These are phyloP conservation scores for Pichia exigua DNA, from an alignment of 805 yeast species.

Conservation along the genomic window DNA sequence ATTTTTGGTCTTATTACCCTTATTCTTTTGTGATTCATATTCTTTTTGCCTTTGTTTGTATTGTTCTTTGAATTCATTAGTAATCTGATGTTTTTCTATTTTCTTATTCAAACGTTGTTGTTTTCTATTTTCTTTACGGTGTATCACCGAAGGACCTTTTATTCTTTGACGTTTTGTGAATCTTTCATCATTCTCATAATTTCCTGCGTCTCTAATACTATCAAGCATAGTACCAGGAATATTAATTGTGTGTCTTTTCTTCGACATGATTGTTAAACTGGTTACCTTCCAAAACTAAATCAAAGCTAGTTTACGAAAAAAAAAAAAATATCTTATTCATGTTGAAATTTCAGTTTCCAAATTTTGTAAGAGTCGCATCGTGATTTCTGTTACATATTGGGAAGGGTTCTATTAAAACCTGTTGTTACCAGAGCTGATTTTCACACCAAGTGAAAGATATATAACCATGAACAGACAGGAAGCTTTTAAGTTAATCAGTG, in stretches of 20 bases:
- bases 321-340: background rate
- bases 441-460: background rate
- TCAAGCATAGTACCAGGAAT: constrained; percentile 38
- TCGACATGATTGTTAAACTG: constrained; percentile 9
- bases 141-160: constrained; percentile 9
- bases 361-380: background rate
- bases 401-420: background rate
- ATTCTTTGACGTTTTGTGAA: constrained; percentile 23
- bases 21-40: background rate
- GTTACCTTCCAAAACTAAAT: background rate
- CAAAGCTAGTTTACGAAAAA: background rate
- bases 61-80: background rate
- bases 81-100: constrained; percentile 16
- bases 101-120: constrained; percentile 31
- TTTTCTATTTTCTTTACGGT: constrained; percentile 34
- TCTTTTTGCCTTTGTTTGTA: background rate
- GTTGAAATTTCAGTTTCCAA: background rate
- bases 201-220: constrained; percentile 30
- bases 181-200: constrained; percentile 28
- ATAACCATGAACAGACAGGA: constrained; percentile 52
- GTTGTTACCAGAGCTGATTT: no score
- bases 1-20: background rate
- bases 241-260: constrained; percentile 28
- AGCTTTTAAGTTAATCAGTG: constrained; percentile 65
- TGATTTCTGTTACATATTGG: background rate